Conservation (phyloP, 768 basidiomycete genomes). For the Suillus cothurnatus region DNA sequence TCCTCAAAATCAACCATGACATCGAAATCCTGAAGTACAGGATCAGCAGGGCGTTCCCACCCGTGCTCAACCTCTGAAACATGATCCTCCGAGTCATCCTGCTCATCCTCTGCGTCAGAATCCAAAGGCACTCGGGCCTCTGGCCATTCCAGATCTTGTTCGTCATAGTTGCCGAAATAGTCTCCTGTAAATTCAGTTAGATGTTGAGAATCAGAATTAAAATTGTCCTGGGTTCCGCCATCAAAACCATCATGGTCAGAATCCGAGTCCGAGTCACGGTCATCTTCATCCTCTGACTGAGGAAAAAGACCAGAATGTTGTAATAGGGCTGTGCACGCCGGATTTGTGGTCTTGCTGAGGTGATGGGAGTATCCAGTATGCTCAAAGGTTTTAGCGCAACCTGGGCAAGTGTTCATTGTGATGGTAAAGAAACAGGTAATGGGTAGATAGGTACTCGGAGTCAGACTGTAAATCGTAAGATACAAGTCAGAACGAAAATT, state of each 20-base stretch:
- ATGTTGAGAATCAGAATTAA: neutral
- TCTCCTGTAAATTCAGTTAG: neutral
- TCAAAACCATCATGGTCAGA: neutral
- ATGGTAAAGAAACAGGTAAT: neutral
- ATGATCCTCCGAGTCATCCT: neutral
- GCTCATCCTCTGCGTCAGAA: neutral
- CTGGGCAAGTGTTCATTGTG: slow-evolving; percentile 1
- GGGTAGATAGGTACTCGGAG: too few species aligned
- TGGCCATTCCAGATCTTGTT: neutral
- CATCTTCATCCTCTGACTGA: neutral
- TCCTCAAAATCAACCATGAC: neutral
- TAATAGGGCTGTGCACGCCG: neutral
- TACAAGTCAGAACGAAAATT: too few species aligned
- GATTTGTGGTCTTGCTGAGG: slow-evolving; percentile 3
- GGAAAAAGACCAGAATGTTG: neutral
- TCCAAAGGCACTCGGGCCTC: neutral
- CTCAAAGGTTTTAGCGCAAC: neutral
- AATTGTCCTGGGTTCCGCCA: neutral
- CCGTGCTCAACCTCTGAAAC: neutral
- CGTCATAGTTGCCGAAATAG: neutral
- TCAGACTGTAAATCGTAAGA: too few species aligned
- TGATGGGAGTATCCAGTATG: slow-evolving; percentile 1
- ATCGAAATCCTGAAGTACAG: neutral
- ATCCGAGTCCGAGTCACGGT: too few species aligned
- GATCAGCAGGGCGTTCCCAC: neutral